phyloP scores from a whole-genome alignment of 106 monocot species.

The Phalaenopsis equestris region DNA sequence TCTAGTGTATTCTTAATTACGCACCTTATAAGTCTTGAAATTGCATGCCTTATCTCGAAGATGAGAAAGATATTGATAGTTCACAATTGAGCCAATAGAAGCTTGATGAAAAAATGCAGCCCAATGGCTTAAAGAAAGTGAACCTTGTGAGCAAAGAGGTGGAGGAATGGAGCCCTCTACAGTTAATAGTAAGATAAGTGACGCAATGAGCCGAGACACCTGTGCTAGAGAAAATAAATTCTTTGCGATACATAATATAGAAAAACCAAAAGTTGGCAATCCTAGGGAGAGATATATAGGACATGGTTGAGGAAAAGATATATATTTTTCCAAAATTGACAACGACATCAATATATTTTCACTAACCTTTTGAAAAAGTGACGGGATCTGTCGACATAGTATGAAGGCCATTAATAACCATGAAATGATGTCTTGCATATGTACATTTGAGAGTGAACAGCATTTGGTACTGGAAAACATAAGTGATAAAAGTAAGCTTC shows the following conservation, averaged over 20 bases:
- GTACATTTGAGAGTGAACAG: slow-evolving; percentile 47
- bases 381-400: slow-evolving; percentile 43
- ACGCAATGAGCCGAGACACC: slow-evolving; percentile 71
- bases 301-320: background rate
- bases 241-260: background rate
- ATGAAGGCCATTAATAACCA: slow-evolving; percentile 79
- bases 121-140: slow-evolving; percentile 69
- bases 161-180: slow-evolving; percentile 28
- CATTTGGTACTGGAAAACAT: slow-evolving; percentile 45
- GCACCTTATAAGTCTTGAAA: slow-evolving; percentile 23
- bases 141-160: slow-evolving; percentile 23
- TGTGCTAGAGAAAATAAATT: slow-evolving; percentile 18
- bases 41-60: slow-evolving; percentile 15
- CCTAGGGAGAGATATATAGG: background rate
- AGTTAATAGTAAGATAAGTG: slow-evolving; percentile 50
- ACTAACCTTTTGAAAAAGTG: slow-evolving; percentile 69
- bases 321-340: background rate
- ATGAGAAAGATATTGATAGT: slow-evolving; percentile 30
- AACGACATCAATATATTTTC: background rate
- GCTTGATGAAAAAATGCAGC: slow-evolving; percentile 93
- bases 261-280: slow-evolving; percentile 7
- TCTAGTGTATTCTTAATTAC: background rate
- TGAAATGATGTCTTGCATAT: slow-evolving; percentile 37
- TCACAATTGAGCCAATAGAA: slow-evolving; percentile 56
- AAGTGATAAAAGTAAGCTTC: background rate